phyloP scores from a whole-genome alignment of 495 filamentous ascomycete species.

The Neurospora sp. region DNA sequence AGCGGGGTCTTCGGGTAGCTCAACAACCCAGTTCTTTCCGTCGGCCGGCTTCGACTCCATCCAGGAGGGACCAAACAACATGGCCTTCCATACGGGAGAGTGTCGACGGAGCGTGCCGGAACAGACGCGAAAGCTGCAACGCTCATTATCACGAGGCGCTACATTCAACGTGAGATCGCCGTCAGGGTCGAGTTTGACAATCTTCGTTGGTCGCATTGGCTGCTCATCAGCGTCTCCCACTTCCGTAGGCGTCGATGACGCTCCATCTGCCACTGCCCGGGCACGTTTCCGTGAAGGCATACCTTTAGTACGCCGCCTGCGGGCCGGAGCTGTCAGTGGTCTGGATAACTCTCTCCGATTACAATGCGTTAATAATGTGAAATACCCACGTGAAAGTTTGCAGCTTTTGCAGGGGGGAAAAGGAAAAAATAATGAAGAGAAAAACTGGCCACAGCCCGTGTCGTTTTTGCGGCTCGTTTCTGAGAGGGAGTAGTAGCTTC shows the following conservation, averaged over 20 bases:
- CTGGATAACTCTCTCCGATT: background rate
- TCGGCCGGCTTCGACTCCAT: constrained; percentile 14
- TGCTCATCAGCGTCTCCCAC: background rate
- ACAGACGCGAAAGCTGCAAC: constrained; percentile 11
- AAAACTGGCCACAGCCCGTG: background rate
- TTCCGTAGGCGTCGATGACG: background rate
- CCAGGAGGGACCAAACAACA: constrained; percentile 15
- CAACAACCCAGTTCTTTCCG: constrained; percentile 7
- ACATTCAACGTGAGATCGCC: constrained; percentile 1
- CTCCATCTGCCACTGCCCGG: background rate
- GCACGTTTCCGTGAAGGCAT: background rate
- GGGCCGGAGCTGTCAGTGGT: background rate
- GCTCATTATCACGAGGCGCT: background rate
- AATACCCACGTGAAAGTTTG: too few species aligned
- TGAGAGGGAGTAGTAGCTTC: background rate
- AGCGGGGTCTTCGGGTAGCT: constrained; percentile 17
- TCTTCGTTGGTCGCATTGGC: background rate
- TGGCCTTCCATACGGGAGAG: constrained; percentile 18
- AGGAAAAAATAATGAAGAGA: too few species aligned
- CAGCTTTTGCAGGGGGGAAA: too few species aligned
- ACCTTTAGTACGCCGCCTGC: background rate
- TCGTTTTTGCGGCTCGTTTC: background rate
- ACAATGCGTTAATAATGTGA: too few species aligned
- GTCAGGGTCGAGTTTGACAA: background rate
- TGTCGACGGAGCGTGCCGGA: constrained; percentile 11